Evolutionary conservation across 2,329 filamentous ascomycete genomes (phyloP).

Genomic region (Cladophialophora immunda): DNA sequence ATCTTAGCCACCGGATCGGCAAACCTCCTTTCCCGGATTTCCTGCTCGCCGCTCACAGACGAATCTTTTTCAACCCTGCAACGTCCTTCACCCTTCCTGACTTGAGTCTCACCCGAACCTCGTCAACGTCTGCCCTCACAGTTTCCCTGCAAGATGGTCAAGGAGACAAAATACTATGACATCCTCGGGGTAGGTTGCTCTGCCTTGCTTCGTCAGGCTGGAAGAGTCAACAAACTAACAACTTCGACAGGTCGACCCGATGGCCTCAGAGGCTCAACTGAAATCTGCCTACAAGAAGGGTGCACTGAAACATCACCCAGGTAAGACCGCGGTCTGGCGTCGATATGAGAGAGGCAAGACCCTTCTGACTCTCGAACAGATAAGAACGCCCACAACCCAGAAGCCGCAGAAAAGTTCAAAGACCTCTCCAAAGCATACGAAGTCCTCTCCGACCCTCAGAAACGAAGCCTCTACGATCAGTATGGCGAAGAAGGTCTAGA

Average conservation of each 20-base stretch:
- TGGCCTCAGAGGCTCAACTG: conserved; percentile 80
- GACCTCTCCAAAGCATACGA: conserved; percentile 96
- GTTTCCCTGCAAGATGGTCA: conserved; percentile 54
- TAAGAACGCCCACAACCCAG: conserved; percentile 95
- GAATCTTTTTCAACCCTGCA: conserved; percentile 13
- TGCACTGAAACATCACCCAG: conserved; percentile 85
- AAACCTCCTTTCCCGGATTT: not conserved
- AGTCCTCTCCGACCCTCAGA: conserved; percentile 88
- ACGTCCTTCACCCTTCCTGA: not conserved
- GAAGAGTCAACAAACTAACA: conserved; percentile 37
- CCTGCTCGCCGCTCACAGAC: conserved; percentile 1
- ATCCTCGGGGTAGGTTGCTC: conserved; percentile 55
- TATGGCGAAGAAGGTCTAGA: conserved; percentile 97
- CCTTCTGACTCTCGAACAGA: conserved; percentile 62
- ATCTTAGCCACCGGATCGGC: conserved; percentile 7
- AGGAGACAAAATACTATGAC: conserved; percentile 61
- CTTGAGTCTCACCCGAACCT: not conserved
- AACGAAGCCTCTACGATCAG: conserved; percentile 92
- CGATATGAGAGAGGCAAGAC: not conserved
- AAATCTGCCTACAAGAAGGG: conserved; percentile 95
- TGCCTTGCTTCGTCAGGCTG: conserved; percentile 17
- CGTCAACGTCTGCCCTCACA: conserved; percentile 3
- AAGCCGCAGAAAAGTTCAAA: conserved; percentile 97
- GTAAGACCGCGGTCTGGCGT: conserved; percentile 65
- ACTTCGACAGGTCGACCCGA: conserved; percentile 72